Conservation (phyloP, 1,284 basidiomycete species). For the Taiwanofungus camphoratus region DNA sequence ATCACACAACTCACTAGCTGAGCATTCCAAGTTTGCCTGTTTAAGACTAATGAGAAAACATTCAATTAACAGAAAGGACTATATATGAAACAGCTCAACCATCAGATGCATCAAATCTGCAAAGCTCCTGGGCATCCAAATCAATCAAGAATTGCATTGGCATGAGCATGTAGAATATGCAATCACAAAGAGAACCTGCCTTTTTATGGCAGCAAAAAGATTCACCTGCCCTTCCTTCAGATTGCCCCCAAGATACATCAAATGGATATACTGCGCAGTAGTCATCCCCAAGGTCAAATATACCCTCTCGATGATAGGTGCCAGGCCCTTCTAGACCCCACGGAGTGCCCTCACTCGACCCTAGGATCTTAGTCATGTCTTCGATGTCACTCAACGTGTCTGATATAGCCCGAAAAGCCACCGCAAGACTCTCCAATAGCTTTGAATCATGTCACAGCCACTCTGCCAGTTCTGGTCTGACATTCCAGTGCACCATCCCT, state of each 20-base stretch:
- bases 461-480: too few species aligned
- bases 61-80: conserved; percentile 5
- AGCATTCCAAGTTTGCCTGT: conserved; percentile 16
- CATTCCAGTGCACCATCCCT: too few species aligned
- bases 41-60: conserved; percentile 18
- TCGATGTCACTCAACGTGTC: too few species aligned
- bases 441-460: too few species aligned
- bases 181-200: conserved; percentile 26
- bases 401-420: too few species aligned
- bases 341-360: too few species aligned
- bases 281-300: conserved; percentile 32
- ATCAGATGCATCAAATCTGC: conserved; percentile 10
- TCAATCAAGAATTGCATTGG: conserved; percentile 32
- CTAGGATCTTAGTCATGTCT: too few species aligned
- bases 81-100: conserved; percentile 11
- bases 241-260: conserved; percentile 5
- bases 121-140: conserved; percentile 31
- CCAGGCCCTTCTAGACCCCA: too few species aligned
- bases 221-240: conserved; percentile 22
- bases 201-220: conserved; percentile 15
- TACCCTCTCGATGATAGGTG: too few species aligned
- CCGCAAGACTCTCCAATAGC: too few species aligned
- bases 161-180: conserved; percentile 26
- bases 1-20: conserved; percentile 17
- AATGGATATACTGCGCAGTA: conserved; percentile 26